Evolutionary conservation across 768 basidiomycete species (phyloP), one percentile per base, ranked within the genome.

Genomic region (Russula sp.): DNA sequence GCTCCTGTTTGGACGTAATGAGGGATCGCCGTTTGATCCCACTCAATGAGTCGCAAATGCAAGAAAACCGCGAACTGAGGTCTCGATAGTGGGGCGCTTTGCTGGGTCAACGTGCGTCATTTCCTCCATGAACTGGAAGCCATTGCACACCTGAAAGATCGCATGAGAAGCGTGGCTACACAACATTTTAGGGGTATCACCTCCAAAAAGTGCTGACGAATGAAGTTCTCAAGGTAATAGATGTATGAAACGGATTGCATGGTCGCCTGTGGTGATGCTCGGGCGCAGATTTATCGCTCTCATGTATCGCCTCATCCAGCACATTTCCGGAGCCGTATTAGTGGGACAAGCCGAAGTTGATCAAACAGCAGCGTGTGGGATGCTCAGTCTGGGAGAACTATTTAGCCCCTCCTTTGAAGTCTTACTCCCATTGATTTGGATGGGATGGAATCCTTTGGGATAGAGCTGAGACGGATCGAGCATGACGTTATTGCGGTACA

Each of bases 221-320:
- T 68, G 10, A 72, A 36, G 41, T 75, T n/a, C n/a, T n/a, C n/a
- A n/a, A n/a, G n/a, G n/a, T n/a, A n/a, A n/a, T n/a, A n/a, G n/a
- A n/a, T n/a, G n/a, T n/a, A n/a, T n/a, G n/a, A n/a, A n/a, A n/a
- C n/a, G n/a, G n/a, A n/a, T n/a, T n/a, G n/a, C n/a, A n/a, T n/a
- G n/a, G n/a, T n/a, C n/a, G n/a, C n/a, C n/a, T n/a, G n/a, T n/a
- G n/a, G n/a, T n/a, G n/a, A n/a, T n/a, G n/a, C n/a, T n/a, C n/a
- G n/a, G n/a, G n/a, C n/a, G n/a, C n/a, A n/a, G n/a, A n/a, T n/a
- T 75, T 73, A 66, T 83, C 79, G 3, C 74, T 78, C 0, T 78
- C 80, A 8, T 64, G 63, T 2, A 77, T 69, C 0, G 74, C 71
- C 6, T 62, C 46, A 35, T 72, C 74, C 0, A 61, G 63, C 0